Evolutionary conservation across 1,284 basidiomycete genomes (phyloP).

Genomic region (Cerrena zonata): DNA sequence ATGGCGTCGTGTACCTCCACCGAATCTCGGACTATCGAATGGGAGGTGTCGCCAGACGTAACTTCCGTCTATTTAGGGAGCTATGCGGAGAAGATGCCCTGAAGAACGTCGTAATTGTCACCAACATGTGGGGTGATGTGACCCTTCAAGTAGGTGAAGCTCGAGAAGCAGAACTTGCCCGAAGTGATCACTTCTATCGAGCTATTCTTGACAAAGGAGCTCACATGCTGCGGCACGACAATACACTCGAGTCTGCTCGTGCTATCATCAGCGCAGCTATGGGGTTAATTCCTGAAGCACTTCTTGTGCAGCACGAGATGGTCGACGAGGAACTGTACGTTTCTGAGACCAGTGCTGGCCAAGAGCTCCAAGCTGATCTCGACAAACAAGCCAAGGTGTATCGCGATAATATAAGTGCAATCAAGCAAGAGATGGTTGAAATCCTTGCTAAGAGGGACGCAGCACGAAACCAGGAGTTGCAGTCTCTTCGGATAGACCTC

Average conservation of each 20-base stretch:
- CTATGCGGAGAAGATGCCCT: conserved; percentile 44
- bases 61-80: conserved; percentile 42
- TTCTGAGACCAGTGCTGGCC: conserved; percentile 7
- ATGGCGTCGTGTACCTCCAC: conserved; percentile 11
- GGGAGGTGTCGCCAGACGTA: conserved; percentile 24
- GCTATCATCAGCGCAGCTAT: conserved; percentile 4
- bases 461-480: not conserved
- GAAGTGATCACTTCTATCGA: conserved; percentile 12
- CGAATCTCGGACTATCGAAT: conserved; percentile 11
- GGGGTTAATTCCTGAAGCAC: conserved; percentile 1
- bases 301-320: conserved; percentile 11
- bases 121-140: conserved; percentile 46
- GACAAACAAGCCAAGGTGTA: conserved; percentile 2
- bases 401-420: not conserved
- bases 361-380: conserved; percentile 3
- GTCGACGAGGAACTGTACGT: conserved; percentile 9
- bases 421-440: conserved; percentile 3
- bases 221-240: conserved; percentile 10
- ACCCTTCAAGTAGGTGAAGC: conserved; percentile 12
- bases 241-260: conserved; percentile 7
- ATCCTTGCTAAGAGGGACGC: not conserved
- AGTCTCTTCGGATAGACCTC: not conserved
- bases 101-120: conserved; percentile 43
- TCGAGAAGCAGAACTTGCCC: conserved; percentile 9
- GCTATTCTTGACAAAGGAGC: conserved; percentile 13